Evolutionary conservation across 75 land plant species (phyloP), one percentile per base, ranked within the genome.

Genomic region (Ceratopteris richardii): DNA sequence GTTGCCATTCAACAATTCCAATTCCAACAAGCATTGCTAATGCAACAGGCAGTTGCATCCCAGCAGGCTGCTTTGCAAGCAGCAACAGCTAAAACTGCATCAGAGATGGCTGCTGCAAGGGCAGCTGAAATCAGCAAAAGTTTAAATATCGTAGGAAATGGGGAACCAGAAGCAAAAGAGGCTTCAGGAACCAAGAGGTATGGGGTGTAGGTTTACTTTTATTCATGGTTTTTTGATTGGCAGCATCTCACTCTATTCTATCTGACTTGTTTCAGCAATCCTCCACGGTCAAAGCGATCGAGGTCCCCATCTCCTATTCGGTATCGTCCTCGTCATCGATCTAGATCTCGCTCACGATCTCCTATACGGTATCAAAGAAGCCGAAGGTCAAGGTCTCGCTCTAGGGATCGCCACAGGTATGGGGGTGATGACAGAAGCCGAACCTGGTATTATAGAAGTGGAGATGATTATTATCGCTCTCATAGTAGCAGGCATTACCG

Each of bases 1-100:
- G 95, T 94, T 69, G 91, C 80, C 10, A 78, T 85, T 81, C 98
- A 94, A 61, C 98, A 94, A 60, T 81, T 90, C 78, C 94, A 94
- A 44, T 94, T 94, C 58, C 94, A 94, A 69, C 96, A 94, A 76
- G 96, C 98, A 33, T 59, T 94, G 50, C 44, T 86, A 11, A 89
- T 90, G 91, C 98, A 94, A 52, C 98, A 94, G 60, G 65, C 87
- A 28, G 31, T 90, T 76, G 86, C 81, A 28, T 75, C 91, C 17
- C 98, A 94, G 67, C 88, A 86, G 67, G 98, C 96, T 42, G 98
- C 98, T 28, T 79, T 66, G 22, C 74, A 83, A 54, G 98, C 98
- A 37, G 98, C 98, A 25, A 77, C 84, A 1, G 80, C 90, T 85
- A 94, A 94, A 63, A 82, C 90, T 66, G 96, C 98, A n/a, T 72